Conservation (phyloP, 2,329 filamentous ascomycete genomes). For the Alternaria conjuncta region DNA sequence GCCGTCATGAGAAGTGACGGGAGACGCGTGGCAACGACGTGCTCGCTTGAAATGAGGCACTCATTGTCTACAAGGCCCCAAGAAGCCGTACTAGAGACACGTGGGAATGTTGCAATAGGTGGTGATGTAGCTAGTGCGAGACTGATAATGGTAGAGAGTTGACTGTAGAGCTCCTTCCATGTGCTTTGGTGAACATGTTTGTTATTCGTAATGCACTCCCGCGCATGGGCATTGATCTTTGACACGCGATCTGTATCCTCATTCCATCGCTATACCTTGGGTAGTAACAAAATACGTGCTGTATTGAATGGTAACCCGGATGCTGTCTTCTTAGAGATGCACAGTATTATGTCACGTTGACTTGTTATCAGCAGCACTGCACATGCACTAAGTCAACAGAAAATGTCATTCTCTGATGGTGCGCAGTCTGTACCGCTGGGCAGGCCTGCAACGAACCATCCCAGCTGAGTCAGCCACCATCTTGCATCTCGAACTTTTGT, state of each 20-base stretch:
- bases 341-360: not conserved
- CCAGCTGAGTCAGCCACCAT: conserved; percentile 16
- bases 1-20: not conserved
- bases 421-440: not conserved
- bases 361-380: not conserved
- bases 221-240: not conserved
- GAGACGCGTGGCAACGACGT: conserved; percentile 5
- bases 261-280: not conserved
- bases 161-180: not conserved
- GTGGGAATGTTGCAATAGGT: conserved; percentile 2
- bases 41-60: not conserved
- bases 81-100: conserved; percentile 13
- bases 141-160: conserved; percentile 1
- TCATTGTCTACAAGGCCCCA: conserved; percentile 7
- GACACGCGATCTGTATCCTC: not conserved
- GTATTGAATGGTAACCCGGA: not conserved
- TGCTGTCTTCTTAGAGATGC: not conserved
- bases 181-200: not conserved
- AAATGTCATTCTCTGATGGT: not conserved
- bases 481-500: conserved; percentile 20
- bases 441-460: not conserved
- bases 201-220: not conserved
- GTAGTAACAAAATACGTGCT: not conserved
- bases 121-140: not conserved
- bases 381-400: not conserved